These are phyloP conservation scores for Ajuga chamaepitys DNA, from an alignment of 257 asterid genomes.

Conservation along the genomic window DNA sequence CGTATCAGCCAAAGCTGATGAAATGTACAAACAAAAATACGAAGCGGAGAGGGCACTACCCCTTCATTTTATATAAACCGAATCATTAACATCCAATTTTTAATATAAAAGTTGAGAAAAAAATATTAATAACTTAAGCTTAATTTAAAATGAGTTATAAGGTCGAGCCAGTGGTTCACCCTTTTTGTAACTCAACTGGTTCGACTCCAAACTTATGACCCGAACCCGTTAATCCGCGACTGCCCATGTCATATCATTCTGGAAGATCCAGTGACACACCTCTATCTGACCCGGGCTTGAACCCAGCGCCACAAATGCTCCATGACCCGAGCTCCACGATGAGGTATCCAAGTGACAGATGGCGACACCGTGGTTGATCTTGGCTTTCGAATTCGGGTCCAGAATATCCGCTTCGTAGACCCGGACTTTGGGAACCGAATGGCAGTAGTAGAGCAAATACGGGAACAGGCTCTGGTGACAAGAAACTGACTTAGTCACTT, in stretches of 20 bases:
- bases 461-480: slow-evolving; percentile 88
- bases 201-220: slow-evolving; percentile 15
- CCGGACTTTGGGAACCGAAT: slow-evolving; percentile 89
- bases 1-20: not conserved
- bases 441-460: slow-evolving; percentile 74
- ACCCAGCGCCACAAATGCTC: slow-evolving; percentile 74
- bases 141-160: slow-evolving; percentile 25
- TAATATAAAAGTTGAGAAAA: slow-evolving; percentile 4
- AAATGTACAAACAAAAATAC: not conserved
- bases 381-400: slow-evolving; percentile 44
- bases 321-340: slow-evolving; percentile 74
- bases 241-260: slow-evolving; percentile 86
- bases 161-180: slow-evolving; percentile 48
- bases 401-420: slow-evolving; percentile 76
- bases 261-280: slow-evolving; percentile 92
- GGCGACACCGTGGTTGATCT: slow-evolving; percentile 74
- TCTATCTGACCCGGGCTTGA: slow-evolving; percentile 79
- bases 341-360: slow-evolving; percentile 83
- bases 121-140: slow-evolving; percentile 12
- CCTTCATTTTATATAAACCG: not conserved
- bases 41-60: not conserved
- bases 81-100: not conserved
- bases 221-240: slow-evolving; percentile 33
- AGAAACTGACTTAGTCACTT: slow-evolving; percentile 68
- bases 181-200: slow-evolving; percentile 45